Evolutionary conservation across 768 basidiomycete species (phyloP).

Genomic region (Suillus fuscotomentosus): DNA sequence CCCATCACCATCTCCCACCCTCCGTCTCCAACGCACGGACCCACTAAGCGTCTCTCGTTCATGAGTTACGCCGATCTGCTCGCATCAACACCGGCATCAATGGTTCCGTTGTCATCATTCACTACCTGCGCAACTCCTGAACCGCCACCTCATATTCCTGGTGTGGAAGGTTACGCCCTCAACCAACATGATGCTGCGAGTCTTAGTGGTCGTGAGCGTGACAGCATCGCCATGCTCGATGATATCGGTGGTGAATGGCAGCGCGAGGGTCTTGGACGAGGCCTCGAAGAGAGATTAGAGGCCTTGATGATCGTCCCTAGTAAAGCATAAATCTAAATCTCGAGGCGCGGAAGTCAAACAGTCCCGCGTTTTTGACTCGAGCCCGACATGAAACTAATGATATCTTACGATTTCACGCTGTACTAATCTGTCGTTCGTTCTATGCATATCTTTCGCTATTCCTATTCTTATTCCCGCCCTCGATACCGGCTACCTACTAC

Average conservation of each 20-base stretch:
- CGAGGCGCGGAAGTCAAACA: neutral
- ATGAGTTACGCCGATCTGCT: conserved; percentile 87
- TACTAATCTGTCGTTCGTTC: conserved; percentile 4
- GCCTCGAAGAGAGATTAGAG: conserved; percentile 82
- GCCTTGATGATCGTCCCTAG: conserved; percentile 39
- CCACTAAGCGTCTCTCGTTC: conserved; percentile 80
- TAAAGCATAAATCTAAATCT: conserved; percentile 18
- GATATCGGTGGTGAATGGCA: conserved; percentile 87
- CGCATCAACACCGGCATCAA: conserved; percentile 69
- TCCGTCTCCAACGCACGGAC: conserved; percentile 45
- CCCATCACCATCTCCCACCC: conserved; percentile 30
- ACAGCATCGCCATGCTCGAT: conserved; percentile 48
- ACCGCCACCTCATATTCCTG: conserved; percentile 73
- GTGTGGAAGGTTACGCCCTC: conserved; percentile 47
- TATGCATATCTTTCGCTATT: conserved; percentile 6
- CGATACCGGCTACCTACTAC: conserved; percentile 1
- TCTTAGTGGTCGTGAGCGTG: conserved; percentile 32
- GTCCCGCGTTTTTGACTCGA: neutral
- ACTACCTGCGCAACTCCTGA: conserved; percentile 60
- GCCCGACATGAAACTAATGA: neutral
- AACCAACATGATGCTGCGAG: conserved; percentile 24
- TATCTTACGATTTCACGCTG: conserved; percentile 2
- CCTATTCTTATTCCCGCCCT: conserved; percentile 1
- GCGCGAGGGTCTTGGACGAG: conserved; percentile 76
- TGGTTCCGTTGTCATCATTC: conserved; percentile 69